Evolutionary conservation across 257 asterid species (phyloP).

Genomic region (Solanum lycopersicoides): DNA sequence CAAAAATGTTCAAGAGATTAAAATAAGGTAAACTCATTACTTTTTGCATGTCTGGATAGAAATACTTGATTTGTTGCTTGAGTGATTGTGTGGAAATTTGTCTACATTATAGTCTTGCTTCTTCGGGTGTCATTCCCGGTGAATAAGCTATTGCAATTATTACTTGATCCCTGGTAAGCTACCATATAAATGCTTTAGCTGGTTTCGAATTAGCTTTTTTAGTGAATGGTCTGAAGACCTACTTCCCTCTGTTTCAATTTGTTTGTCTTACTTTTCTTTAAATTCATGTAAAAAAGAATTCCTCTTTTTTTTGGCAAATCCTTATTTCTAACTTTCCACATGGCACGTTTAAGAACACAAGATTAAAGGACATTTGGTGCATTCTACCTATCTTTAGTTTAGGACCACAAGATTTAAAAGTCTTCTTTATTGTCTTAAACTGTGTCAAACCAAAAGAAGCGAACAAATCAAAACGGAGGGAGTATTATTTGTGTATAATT

Average conservation of each 20-base stretch:
- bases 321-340: neutral
- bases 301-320: neutral
- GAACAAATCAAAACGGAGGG: neutral
- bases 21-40: slow-evolving; percentile 28
- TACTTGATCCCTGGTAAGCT: neutral
- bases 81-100: neutral
- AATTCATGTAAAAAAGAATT: neutral
- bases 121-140: neutral
- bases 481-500: neutral
- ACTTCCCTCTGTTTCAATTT: neutral
- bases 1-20: slow-evolving; percentile 68
- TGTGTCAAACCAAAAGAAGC: neutral
- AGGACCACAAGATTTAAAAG: neutral
- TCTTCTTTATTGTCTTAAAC: neutral
- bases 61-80: neutral
- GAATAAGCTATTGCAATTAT: neutral
- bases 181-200: neutral
- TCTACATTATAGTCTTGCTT: neutral
- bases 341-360: neutral
- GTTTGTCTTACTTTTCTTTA: neutral
- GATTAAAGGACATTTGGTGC: neutral
- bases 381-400: neutral
- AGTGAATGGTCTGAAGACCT: neutral
- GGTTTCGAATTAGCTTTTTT: neutral
- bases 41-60: neutral